Base-by-base conservation (phyloP, 192 early-diverging fungal genomes). In the Gorgonomyces haynaldii region DNA sequence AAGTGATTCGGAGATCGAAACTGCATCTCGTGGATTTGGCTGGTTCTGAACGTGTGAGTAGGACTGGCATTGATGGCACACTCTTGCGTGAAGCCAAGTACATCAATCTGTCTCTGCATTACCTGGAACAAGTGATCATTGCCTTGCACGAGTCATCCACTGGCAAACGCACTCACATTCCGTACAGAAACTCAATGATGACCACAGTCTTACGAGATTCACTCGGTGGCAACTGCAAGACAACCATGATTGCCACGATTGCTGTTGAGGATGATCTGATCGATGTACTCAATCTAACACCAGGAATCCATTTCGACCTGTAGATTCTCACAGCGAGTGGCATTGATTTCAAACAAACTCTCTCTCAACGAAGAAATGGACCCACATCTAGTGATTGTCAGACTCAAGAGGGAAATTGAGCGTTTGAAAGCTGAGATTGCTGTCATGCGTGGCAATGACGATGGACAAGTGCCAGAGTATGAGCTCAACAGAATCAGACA, bases 271-370 rank as follows among this genome's bases (percentile, higher is more conserved):
- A 72, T 23, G 54, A 66, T 37, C 60, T 78, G 20, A 72, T 80
- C 44, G 78, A 80, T 42, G 72, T 74, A 58, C 22, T 54, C 32
- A 32, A 9, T 1, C 28, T 9, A 37, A 40, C 3, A 1, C n/a
- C 39, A 74, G 65, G 78, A 80, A 70, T 74, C 70, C 32, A 78
- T 80, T 9, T 75, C 76, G n/a, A 80, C 75, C 1, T 80, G 78
- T 37, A 58, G 78, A 13, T 80, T 80, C 52, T 73, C 78, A 2
- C 71, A 79, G 45, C 60, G 78, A 4, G 78, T 80, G 1, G 74
- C 78, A 4, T 50, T 78, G 40, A 73, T 79, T 22, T 48, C 65
- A 21, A 80, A 80, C 53, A 53, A 52, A 20, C 69, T 64, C 8
- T 46, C 42, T 15, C 42, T 77, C 20, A 79, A 79, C 45, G 75